Evolutionary conservation across 192 early-diverging fungal genomes (phyloP).

Genomic region (Backusella tuberculispora): DNA sequence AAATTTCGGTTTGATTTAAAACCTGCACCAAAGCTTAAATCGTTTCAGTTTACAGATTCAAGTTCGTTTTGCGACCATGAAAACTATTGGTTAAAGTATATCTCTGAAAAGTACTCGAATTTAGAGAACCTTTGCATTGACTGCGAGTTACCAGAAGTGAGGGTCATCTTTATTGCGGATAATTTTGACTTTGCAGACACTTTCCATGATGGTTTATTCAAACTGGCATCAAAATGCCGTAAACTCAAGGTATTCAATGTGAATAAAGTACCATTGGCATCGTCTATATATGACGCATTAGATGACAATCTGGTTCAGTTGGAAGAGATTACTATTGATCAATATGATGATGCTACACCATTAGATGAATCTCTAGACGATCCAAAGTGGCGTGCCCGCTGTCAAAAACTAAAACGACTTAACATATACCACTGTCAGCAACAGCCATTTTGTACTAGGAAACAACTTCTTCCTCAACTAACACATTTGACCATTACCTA

Average conservation of each 20-base stretch:
- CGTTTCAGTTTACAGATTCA: not conserved
- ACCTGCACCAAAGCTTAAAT: not conserved
- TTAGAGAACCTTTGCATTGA: not conserved
- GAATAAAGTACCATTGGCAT: not conserved
- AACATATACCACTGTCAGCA: not conserved
- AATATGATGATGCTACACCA: not conserved
- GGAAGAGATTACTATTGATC: not conserved
- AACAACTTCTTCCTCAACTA: not conserved
- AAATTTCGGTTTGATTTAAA: constrained; percentile 9
- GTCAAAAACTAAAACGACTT: not conserved
- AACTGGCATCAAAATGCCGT: not conserved
- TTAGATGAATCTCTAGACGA: not conserved
- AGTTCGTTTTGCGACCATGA: not conserved
- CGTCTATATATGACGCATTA: not conserved
- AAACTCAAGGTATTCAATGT: not conserved
- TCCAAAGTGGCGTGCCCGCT: not conserved
- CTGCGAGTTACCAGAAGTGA: constrained; percentile 1
- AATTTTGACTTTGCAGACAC: not conserved
- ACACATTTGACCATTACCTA: not conserved
- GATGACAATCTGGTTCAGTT: not conserved
- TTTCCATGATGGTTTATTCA: not conserved
- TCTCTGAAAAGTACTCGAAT: not conserved
- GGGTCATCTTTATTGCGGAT: not conserved
- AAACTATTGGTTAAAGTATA: not conserved
- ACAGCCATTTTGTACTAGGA: not conserved